Percentiles rank a stretch among this genome's conserved stretches.
phyloP scores from a whole-genome alignment of 768 basidiomycete species.

The Obba rivulosa region DNA sequence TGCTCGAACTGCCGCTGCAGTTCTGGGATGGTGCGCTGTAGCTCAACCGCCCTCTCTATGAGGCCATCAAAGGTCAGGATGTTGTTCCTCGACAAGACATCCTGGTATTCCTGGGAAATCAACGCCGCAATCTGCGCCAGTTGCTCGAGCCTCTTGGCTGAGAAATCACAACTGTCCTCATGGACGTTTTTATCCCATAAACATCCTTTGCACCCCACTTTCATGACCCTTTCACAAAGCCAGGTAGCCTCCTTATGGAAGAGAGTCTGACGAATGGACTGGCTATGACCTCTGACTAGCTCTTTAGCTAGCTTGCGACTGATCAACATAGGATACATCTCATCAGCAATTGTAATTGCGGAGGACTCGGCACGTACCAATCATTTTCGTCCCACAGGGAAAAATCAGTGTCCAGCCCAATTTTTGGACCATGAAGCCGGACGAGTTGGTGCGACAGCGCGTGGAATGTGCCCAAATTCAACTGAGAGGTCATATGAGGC shows the following conservation, averaged over 20 bases:
- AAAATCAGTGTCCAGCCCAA: constrained; percentile 67
- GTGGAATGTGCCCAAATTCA: constrained; percentile 77
- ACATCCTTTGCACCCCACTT: no score
- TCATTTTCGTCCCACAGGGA: constrained; percentile 80
- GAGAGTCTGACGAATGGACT: no score
- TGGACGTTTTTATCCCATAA: no score
- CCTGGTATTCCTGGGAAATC: no score
- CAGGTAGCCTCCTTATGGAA: no score
- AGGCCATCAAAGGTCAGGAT: constrained; percentile 87
- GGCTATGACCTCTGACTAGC: no score
- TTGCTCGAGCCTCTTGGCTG: no score
- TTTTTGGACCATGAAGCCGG: constrained; percentile 51
- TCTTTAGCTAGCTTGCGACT: no score
- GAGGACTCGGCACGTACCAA: constrained; percentile 39
- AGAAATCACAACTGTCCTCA: no score
- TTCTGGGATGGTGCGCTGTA: constrained; percentile 46
- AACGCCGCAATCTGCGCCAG: no score
- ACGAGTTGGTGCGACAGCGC: constrained; percentile 69
- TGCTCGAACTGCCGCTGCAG: constrained; percentile 58
- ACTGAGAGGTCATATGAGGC: constrained; percentile 41
- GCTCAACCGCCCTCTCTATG: constrained; percentile 61
- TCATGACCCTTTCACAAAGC: no score
- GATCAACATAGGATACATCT: no score
- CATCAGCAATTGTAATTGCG: neutral
- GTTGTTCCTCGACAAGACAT: constrained; percentile 46